Base-by-base conservation (phyloP, 1,284 basidiomycete species). In the Peniophora sp. region DNA sequence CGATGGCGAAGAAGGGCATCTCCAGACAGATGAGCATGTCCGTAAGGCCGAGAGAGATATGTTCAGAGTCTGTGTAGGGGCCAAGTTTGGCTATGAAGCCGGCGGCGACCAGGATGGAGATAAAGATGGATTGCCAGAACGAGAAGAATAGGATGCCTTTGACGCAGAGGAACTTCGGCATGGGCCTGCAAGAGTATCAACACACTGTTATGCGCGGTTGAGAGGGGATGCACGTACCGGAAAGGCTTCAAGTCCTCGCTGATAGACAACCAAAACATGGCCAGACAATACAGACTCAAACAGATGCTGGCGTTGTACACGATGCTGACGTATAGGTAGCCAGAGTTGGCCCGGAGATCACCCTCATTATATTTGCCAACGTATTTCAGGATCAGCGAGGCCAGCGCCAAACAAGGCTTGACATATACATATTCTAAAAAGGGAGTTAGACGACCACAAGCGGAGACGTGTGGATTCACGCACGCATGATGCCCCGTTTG, bases 111-210 rank as follows among this genome's bases (percentile, higher is more conserved):
- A 98, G 78, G 59, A 93, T 80, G 24, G 93, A 95, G 50, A 99
- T 83, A 44, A 66, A 79, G 44, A 97, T 81, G 14, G 87, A 82
- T 65, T 99, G 96, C 96, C 96, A 99, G 72, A 99, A 99, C 0
- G 89, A 95, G 69, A 97, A 96, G 75, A 98, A 97, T 43, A 99
- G 78, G 58, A 99, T 95, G 47, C 93, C 94, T 65, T 99, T 98
- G 61, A 99, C 92, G 65, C 94, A 98, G 22, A 99, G 81, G 68
- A 99, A 99, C 67, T 97, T 97, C 6, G 93, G 92, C 66, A 89
- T 77, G 0, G 87, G 86, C 36, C 84, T 85, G 55, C 10, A 8
- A 53, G 36, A 44, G 34, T 2, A 17, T 49, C 22, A 49, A 49
- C 6, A 19, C 23, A n/a, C 35, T 25, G 34, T 34, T 51, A 45